Percentiles rank a stretch among this genome's conserved stretches.
phyloP scores from a whole-genome alignment of 2,329 filamentous ascomycete species.

The Sporothrix schenckii region DNA sequence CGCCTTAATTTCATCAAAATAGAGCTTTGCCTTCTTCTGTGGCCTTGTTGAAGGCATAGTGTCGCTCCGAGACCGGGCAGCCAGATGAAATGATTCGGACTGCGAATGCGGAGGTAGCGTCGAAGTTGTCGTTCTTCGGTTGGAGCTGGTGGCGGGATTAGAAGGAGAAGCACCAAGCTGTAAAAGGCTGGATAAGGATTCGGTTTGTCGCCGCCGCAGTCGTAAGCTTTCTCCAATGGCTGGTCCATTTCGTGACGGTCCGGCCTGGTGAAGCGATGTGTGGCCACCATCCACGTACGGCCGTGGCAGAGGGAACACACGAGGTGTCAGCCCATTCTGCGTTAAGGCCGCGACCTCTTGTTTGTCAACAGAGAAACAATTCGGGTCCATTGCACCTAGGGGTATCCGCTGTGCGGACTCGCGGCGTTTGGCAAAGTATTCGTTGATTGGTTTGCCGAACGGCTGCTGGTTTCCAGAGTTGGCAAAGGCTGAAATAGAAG shows the following conservation, averaged over 20 bases:
- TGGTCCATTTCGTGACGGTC: neutral
- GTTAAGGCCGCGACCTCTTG: conserved; percentile 54
- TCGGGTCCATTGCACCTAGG: conserved; percentile 65
- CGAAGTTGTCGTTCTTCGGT: conserved; percentile 27
- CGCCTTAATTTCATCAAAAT: conserved; percentile 47
- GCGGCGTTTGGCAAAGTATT: conserved; percentile 57
- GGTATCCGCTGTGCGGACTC: conserved; percentile 51
- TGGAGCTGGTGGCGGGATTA: neutral
- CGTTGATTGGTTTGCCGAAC: conserved; percentile 55
- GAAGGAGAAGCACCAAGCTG: conserved; percentile 24
- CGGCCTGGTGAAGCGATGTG: conserved; percentile 35
- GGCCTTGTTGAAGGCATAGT: conserved; percentile 44
- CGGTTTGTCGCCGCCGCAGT: conserved; percentile 55
- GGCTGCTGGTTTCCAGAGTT: conserved; percentile 29
- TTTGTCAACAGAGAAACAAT: conserved; percentile 60
- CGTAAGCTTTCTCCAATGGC: conserved; percentile 46
- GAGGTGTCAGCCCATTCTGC: conserved; percentile 54
- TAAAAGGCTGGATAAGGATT: conserved; percentile 55
- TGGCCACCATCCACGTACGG: conserved; percentile 54
- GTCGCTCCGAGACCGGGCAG: neutral
- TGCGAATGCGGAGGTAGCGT: conserved; percentile 26
- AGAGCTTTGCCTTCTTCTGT: conserved; percentile 61
- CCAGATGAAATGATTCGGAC: conserved; percentile 15
- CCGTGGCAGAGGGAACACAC: conserved; percentile 62
- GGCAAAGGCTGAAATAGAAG: conserved; percentile 20